Base-by-base conservation (phyloP, 1,284 basidiomycete species). In the Trichosporon inkin region DNA sequence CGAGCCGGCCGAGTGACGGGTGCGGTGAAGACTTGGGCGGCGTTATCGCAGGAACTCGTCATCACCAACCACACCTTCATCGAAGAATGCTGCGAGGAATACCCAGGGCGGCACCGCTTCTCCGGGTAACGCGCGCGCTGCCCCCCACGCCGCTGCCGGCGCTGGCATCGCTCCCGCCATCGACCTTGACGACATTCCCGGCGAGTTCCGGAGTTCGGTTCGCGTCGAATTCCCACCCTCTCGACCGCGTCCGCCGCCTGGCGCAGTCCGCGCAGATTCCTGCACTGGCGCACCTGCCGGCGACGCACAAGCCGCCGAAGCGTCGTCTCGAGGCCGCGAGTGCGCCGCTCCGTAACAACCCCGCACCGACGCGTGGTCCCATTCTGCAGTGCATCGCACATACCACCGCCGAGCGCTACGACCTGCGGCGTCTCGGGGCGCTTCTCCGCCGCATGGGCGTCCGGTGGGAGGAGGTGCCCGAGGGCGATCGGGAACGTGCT, bases 371-470 rank as follows among this genome's bases (percentile, higher is more conserved):
- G 3, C 70, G 77, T 10, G 76, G 77, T n/a, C 77, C 77, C 1
- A 70, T 77, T 11, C 63, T 78, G 32, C 73, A 75, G 52, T 78
- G 76, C 58, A 74, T 79, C 37, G 76, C 77, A n/a, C 77, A 79
- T 63, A 77, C 77, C 2, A 77, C 76, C 0, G 77, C 77, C 0
- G 77, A 77, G 56, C 63, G 69, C 51, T 79, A 78, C 58, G 73
- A 79, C 57, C 69, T 79, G 10, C 55, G 68, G 10, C 63, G 62
- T n/a, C 68, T 79, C 1, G 74, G 68, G 8, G 53, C 56, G 1
- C 63, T 68, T 3, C 68, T 77, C 17, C 66, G 68, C 5, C 57
- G 57, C 1, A 55, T 76, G 1, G 75, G 75, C 6, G 73, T 77
- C 39, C 60, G 64, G 52, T 77, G 73, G 73, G 71, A 77, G 53